Percentiles rank a stretch among this genome's conserved stretches.
Conservation (phyloP, 2,329 filamentous ascomycete species). For the Myotisia sp. region DNA sequence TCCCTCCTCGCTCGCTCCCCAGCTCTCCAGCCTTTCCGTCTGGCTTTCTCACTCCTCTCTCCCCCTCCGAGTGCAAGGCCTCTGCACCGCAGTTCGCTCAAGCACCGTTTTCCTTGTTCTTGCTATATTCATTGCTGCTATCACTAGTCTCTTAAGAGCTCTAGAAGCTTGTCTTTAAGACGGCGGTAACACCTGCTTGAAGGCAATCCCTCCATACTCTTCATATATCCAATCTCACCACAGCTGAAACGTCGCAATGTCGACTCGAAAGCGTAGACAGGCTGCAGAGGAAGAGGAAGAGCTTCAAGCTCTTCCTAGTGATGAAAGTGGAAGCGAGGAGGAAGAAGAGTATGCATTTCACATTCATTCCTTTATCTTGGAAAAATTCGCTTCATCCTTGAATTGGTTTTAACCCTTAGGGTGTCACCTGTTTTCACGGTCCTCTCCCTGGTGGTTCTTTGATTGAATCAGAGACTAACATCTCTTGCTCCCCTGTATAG, state of each 20-base stretch:
- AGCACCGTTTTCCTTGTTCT: too few species aligned
- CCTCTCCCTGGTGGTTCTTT: background rate
- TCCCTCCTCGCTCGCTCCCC: background rate
- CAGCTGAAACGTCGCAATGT: slow-evolving; percentile 21
- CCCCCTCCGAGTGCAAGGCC: background rate
- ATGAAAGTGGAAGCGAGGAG: slow-evolving; percentile 38
- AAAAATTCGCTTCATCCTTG: background rate
- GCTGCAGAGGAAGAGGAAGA: slow-evolving; percentile 35
- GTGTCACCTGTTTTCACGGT: background rate
- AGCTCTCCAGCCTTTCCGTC: background rate
- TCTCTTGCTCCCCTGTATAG: slow-evolving; percentile 11
- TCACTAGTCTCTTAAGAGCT: too few species aligned
- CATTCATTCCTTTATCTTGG: background rate
- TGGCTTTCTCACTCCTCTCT: background rate
- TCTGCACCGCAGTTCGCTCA: too few species aligned
- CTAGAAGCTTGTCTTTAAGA: too few species aligned
- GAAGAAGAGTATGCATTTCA: slow-evolving; percentile 16
- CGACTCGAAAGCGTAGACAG: slow-evolving; percentile 37
- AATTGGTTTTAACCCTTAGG: background rate
- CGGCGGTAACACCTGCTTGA: background rate
- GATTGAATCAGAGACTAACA: slow-evolving; percentile 1
- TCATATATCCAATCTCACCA: background rate
- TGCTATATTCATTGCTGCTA: too few species aligned
- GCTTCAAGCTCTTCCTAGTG: slow-evolving; percentile 35
- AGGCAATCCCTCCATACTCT: slow-evolving; percentile 5